These are phyloP conservation scores for Pyrenophora tritici-repentis DNA, from an alignment of 2,329 filamentous ascomycete genomes.

Conservation along the genomic window DNA sequence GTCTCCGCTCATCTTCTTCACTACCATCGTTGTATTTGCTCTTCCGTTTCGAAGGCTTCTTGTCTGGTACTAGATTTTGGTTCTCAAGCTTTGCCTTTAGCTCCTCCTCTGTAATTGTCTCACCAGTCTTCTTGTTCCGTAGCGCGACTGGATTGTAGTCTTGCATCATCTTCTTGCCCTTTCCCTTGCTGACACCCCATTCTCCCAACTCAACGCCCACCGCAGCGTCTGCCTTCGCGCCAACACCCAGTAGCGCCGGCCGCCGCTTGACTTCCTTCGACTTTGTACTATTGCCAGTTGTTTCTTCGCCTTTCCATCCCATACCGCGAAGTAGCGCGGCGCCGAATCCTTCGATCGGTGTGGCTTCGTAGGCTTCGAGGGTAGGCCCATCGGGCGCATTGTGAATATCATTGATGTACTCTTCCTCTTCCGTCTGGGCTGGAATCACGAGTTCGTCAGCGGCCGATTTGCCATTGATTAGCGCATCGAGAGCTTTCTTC, in stretches of 20 bases:
- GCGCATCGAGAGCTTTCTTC: conserved; percentile 57
- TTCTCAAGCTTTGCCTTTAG: conserved; percentile 58
- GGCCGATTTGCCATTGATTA: conserved; percentile 48
- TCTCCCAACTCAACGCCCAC: conserved; percentile 71
- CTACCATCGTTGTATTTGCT: conserved; percentile 20
- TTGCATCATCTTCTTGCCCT: conserved; percentile 52
- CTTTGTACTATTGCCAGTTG: conserved; percentile 61
- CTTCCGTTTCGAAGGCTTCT: conserved; percentile 33
- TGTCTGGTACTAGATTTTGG: conserved; percentile 51
- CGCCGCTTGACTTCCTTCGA: conserved; percentile 70
- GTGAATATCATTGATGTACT: conserved; percentile 71
- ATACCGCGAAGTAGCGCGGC: conserved; percentile 88
- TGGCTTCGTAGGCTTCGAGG: conserved; percentile 81
- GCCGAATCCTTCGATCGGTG: conserved; percentile 94
- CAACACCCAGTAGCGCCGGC: conserved; percentile 83
- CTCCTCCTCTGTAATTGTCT: conserved; percentile 66
- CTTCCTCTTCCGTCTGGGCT: conserved; percentile 62
- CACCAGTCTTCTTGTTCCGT: conserved; percentile 65
- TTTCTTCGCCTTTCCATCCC: conserved; percentile 82
- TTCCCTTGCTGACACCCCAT: conserved; percentile 61
- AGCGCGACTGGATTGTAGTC: conserved; percentile 67
- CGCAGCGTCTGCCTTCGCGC: conserved; percentile 75
- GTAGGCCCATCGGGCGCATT: conserved; percentile 75
- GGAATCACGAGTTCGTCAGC: conserved; percentile 48
- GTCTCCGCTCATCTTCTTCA: conserved; percentile 24